Conservation (phyloP, 2,329 filamentous ascomycete genomes). For the Pyricularia pennisetigena region DNA sequence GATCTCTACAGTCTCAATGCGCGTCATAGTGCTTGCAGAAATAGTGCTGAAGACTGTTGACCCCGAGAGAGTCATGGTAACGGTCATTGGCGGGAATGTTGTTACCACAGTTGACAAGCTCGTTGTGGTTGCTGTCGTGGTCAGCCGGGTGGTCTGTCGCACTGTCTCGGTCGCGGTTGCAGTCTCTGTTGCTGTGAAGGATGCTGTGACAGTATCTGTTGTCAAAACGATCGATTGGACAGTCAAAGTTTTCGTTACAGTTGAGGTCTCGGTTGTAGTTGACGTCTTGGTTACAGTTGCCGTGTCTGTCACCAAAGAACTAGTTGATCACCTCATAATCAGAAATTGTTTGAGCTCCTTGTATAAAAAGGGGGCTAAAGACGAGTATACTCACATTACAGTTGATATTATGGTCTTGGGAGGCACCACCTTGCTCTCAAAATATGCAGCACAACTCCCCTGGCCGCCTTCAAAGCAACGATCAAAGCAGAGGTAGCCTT, state of each 20-base stretch:
- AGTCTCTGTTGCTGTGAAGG: conserved; percentile 2
- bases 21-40: conserved; percentile 2
- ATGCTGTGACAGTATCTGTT: neutral
- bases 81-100: neutral
- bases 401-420: conserved; percentile 4
- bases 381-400: neutral
- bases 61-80: conserved; percentile 4
- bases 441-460: conserved; percentile 10
- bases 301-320: neutral
- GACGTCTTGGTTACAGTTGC: neutral
- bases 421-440: neutral
- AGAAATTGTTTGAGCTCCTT: neutral
- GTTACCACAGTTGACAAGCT: conserved; percentile 2
- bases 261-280: neutral
- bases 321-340: neutral
- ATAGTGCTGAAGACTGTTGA: conserved; percentile 8
- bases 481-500: neutral
- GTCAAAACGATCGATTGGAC: neutral
- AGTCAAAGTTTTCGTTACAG: neutral
- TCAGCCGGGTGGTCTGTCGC: neutral
- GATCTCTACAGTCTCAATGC: neutral
- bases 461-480: neutral
- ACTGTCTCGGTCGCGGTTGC: neutral
- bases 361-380: neutral
- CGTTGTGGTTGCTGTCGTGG: conserved; percentile 3